Conservation (phyloP, 257 asterid species). For the Lycium barbarum region DNA sequence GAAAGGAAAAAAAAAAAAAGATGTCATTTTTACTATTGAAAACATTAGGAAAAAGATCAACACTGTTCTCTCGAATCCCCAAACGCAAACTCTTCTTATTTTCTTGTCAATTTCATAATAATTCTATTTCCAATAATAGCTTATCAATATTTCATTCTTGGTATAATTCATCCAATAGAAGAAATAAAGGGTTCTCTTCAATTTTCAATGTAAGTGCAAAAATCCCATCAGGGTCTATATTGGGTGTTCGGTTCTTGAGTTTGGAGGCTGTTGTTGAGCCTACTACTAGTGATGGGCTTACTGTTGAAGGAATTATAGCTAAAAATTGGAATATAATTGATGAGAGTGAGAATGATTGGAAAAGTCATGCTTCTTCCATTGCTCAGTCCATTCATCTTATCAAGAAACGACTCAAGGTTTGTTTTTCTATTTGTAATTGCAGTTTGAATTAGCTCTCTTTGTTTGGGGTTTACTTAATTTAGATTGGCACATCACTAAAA, state of each 20-base stretch:
- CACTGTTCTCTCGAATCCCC: constrained; percentile 24
- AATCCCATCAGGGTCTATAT: constrained; percentile 35
- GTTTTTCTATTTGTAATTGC: neutral
- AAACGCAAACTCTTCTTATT: constrained; percentile 32
- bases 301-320: constrained; percentile 78
- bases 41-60: constrained; percentile 42
- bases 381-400: constrained; percentile 87
- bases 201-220: constrained; percentile 36
- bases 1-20: constrained; percentile 3
- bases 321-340: constrained; percentile 75
- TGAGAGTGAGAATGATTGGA: constrained; percentile 86
- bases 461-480: neutral
- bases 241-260: constrained; percentile 46
- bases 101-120: constrained; percentile 36
- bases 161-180: constrained; percentile 26
- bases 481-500: neutral
- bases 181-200: constrained; percentile 35
- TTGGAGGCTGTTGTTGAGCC: constrained; percentile 64
- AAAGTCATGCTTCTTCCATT: constrained; percentile 86
- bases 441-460: neutral
- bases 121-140: constrained; percentile 30
- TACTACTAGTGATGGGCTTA: constrained; percentile 79
- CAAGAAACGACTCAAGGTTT: constrained; percentile 84
- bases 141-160: constrained; percentile 38
- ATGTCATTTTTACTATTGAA: constrained; percentile 60